Base-by-base conservation (phyloP, 2,329 filamentous ascomycete genomes). In the Calonectria leucothoes region DNA sequence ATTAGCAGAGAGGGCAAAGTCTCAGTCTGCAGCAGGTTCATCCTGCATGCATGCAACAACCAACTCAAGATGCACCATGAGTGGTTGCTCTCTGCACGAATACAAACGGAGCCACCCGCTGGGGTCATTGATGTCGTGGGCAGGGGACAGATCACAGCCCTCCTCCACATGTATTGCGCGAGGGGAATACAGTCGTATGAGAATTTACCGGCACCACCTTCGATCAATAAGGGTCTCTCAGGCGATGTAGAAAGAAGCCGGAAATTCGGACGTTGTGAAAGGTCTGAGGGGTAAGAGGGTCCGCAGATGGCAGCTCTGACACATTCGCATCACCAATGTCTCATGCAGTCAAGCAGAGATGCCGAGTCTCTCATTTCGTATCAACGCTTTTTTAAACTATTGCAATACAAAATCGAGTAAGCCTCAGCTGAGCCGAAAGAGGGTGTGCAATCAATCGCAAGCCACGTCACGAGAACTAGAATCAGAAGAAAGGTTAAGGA, bases 171-270 rank as follows among this genome's bases (percentile, higher is more conserved):
- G 63, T 39, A 68, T 55, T 48, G 3, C 48, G 37, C 17, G 6
- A 23, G 69, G 25, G n/a, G 5, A 10, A 25, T 31, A 25, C n/a
- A 25, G 65, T 79, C 76, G 74, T 79, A 77, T 66, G 77, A 79
- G 69, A 55, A 17, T 61, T 71, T 48, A 27, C 45, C 61, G 57
- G 39, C 23, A 27, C 67, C 70, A n/a, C 27, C 52, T 69, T 33
- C 15, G 27, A 57, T 48, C 3, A n/a, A 59, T 31, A 39, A 59
- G 23, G 70, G 55, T 23, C 55, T 23, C 55, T 33, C 57, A 33
- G 8, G 33, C 5, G 42, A 73, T 70, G 35, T n/a, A n/a, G 27
- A 55, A 7, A 57, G 23, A 33, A 59, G 25, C n/a, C 33, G 33
- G 55, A 59, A 23, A 39, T 59, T 59, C 33, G 55, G 55, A 27